Evolutionary conservation across 2,329 filamentous ascomycete species (phyloP).

Genomic region (Pezicula neosporulosa): DNA sequence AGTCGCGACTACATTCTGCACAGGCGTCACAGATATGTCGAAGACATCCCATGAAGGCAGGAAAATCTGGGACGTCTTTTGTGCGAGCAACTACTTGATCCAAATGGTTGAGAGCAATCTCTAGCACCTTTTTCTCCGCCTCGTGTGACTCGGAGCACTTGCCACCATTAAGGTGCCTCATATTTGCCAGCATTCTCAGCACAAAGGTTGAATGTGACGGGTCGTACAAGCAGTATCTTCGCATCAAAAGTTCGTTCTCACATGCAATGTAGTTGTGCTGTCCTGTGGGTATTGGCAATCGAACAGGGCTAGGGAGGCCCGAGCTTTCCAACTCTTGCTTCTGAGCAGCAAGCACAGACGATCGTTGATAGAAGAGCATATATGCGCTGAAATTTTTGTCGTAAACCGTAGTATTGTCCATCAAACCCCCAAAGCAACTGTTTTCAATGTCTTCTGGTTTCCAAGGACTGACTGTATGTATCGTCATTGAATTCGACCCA

Average conservation of each 20-base stretch:
- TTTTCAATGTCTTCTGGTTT: slow-evolving; percentile 69
- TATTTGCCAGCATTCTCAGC: slow-evolving; percentile 54
- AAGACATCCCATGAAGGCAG: slow-evolving; percentile 49
- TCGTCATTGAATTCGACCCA: slow-evolving; percentile 98
- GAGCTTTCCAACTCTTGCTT: slow-evolving; percentile 41
- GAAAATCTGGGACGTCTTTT: slow-evolving; percentile 64
- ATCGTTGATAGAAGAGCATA: slow-evolving; percentile 95
- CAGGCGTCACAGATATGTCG: slow-evolving; percentile 46
- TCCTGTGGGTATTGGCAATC: slow-evolving; percentile 39
- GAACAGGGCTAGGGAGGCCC: slow-evolving; percentile 36
- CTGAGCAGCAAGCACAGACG: slow-evolving; percentile 57
- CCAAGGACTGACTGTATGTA: slow-evolving; percentile 69
- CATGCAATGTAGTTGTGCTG: slow-evolving; percentile 58
- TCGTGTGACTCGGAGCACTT: slow-evolving; percentile 46
- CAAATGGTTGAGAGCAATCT: slow-evolving; percentile 60
- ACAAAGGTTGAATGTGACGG: slow-evolving; percentile 67
- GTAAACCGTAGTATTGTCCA: slow-evolving; percentile 49
- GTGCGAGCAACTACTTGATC: slow-evolving; percentile 72
- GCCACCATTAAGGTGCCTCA: slow-evolving; percentile 45
- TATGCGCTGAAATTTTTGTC: slow-evolving; percentile 86
- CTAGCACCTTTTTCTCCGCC: slow-evolving; percentile 48
- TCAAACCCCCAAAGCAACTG: slow-evolving; percentile 75
- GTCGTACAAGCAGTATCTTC: slow-evolving; percentile 78
- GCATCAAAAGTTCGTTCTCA: slow-evolving; percentile 71
- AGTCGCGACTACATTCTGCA: slow-evolving; percentile 52